A percentile compares a stretch with the other conserved stretches of the same genome.
Evolutionary conservation across 2,329 filamentous ascomycete species (phyloP).

Genomic region (Dendryphion nanum): DNA sequence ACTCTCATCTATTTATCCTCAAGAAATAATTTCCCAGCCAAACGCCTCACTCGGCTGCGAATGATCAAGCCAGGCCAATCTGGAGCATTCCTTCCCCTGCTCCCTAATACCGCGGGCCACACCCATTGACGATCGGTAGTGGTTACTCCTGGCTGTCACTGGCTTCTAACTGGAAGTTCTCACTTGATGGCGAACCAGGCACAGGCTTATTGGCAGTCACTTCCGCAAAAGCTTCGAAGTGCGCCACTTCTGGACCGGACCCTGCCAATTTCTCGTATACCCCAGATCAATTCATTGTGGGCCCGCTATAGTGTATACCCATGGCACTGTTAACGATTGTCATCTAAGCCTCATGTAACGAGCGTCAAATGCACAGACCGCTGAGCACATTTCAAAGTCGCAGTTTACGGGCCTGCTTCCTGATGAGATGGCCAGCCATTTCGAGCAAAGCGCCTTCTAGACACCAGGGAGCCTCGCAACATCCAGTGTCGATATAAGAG

Average conservation of each 20-base stretch:
- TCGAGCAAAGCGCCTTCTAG: conserved; percentile 8
- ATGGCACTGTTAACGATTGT: conserved; percentile 20
- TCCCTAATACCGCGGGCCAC: too few species aligned
- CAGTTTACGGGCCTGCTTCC: conserved; percentile 38
- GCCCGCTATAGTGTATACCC: conserved; percentile 20
- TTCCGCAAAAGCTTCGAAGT: conserved; percentile 12
- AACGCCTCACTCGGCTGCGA: conserved; percentile 12
- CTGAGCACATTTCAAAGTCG: conserved; percentile 22
- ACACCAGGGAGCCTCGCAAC: conserved; percentile 4
- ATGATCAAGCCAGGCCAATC: conserved; percentile 5
- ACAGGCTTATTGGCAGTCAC: too few species aligned
- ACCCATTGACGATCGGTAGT: too few species aligned
- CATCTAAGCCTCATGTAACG: conserved; percentile 32
- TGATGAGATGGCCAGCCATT: conserved; percentile 19
- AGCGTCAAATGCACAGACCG: conserved; percentile 27
- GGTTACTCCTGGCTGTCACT: too few species aligned
- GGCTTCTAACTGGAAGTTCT: too few species aligned
- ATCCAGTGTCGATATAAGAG: conserved; percentile 29
- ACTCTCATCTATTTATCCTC: conserved; percentile 25
- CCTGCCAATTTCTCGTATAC: conserved; percentile 10
- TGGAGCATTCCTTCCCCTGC: too few species aligned
- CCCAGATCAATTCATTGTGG: conserved; percentile 20
- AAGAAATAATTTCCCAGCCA: conserved; percentile 15
- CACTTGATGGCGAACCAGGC: too few species aligned
- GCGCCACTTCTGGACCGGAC: conserved; percentile 17